Evolutionary conservation across 495 filamentous ascomycete genomes (phyloP), one percentile per base, ranked within the genome.

Genomic region (Penicillium ochrochloron): DNA sequence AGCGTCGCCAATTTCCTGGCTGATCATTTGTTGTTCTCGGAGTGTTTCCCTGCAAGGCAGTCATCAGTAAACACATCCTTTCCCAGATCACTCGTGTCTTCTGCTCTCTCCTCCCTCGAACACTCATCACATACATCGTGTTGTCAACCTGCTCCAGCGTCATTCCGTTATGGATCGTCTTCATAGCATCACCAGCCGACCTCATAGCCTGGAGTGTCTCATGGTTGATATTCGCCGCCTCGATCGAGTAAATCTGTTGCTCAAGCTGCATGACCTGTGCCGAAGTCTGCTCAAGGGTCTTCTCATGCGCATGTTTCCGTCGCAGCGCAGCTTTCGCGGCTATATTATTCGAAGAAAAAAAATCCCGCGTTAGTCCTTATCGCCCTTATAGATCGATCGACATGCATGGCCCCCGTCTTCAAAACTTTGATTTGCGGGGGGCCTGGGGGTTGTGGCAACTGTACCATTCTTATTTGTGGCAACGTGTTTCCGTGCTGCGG

Each of bases 191-290:
- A 59, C 90, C 86, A 3, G 95, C 94, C 70, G 87, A 86, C 84
- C 96, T 88, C 94, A 99, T 98, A 3, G 94, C 96, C 55, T 88
- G 86, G 53, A 99, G 83, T 5, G 95, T 99, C 81, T 98, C 93
- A 73, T 94, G 86, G 83, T 99, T 99, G 80, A 99, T 96, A 76
- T 98, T 99, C 55, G 95, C 96, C 23, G 94, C 90, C 75, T 99
- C 95, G 76, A 99, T 97, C 62, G 90, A 89, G 73, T 94, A 95
- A 71, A 99, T 94, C 74, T 99, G 93, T 70, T 93, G 91, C 73
- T 98, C 95, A 15, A 99, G 83, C 42, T 94, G 96, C 60, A 86
- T 85, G 78, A 97, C 93, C 77, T 98, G 96, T 37, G 89, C 86
- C 37, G 87, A 84, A 10, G 94, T 98, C 76, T 96, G 92, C 62